Evolutionary conservation across 2,329 filamentous ascomycete species (phyloP), one percentile per base, ranked within the genome.

Genomic region (Claviceps paspali): DNA sequence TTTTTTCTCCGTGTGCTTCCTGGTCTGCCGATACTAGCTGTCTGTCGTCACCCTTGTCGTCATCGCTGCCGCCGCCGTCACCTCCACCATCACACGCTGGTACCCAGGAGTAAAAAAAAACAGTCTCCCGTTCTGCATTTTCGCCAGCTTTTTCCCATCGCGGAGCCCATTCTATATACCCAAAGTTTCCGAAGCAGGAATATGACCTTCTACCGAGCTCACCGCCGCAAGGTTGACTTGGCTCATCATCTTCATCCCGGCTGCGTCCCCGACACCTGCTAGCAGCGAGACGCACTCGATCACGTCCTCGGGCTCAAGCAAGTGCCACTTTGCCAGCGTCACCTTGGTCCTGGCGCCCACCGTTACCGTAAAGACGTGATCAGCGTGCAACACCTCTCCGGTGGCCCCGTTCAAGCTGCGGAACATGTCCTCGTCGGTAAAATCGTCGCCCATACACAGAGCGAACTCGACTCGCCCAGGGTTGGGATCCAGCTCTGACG

Each of bases 371-470:
- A 92, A 96, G 44, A 93, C 74, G 51, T 86, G 74, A 26, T 84
- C 63, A 12, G 53, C 45, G 54, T 59, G 60, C 44, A 52, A 69
- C 57, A 60, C 77, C 52, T 51, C 70, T 56, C 63, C 68, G 2
- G 65, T 68, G 4, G 71, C 55, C 1, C 62, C 65, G 49, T 76
- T 76, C 31, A 96, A 69, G 11, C 85, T 79, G 39, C 84, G 82
- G 73, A 96, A 96, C 75, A 79, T 78, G 79, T 93, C 88, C 69
- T 98, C 91, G 54, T 98, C 91, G 5, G 91, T 98, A 49, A 91
- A 92, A 52, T 98, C 91, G 57, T 98, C 91, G 29, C 91, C 91
- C 43, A 87, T 64, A 58, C 91, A 98, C 36, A 96, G 68, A 9
- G 92, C 77, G 52, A 96, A 95, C 47, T 88, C 85, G 0, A 87